These are phyloP conservation scores for Silene uniflora DNA, from an alignment of 148 eudicot species.

Conservation along the genomic window DNA sequence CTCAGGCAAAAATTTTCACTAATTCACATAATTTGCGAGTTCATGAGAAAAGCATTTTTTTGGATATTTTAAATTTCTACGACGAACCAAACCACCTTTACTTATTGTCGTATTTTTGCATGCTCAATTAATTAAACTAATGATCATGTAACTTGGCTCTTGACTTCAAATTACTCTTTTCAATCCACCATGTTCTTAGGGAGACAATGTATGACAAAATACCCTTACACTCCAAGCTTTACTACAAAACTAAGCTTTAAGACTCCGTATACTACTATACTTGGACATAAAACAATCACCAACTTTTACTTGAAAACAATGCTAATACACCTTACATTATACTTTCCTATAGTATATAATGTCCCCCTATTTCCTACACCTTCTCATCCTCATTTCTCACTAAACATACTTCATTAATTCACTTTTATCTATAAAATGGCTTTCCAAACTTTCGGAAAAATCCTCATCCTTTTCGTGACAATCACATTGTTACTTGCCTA, in stretches of 20 bases:
- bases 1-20: too few relatives aligned
- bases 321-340: slow-evolving; percentile 5
- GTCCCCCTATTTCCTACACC: slow-evolving; percentile 5
- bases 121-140: not conserved
- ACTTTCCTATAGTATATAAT: slow-evolving; percentile 22
- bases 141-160: not conserved
- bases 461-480: slow-evolving; percentile 24
- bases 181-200: not conserved
- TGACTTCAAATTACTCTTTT: not conserved
- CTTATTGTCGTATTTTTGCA: too few relatives aligned
- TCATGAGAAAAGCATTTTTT: too few relatives aligned
- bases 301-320: slow-evolving; percentile 54
- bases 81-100: too few relatives aligned
- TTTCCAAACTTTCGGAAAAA: slow-evolving; percentile 20
- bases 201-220: slow-evolving; percentile 27
- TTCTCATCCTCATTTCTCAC: slow-evolving; percentile 15
- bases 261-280: slow-evolving; percentile 36
- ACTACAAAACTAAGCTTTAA: slow-evolving; percentile 59
- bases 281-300: slow-evolving; percentile 16
- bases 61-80: too few relatives aligned
- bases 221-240: slow-evolving; percentile 66
- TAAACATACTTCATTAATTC: not conserved
- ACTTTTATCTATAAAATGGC: not conserved
- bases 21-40: too few relatives aligned
- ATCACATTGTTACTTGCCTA: slow-evolving; percentile 26